phyloP scores from a whole-genome alignment of 306 rosid species.

The Cicer chorassanicum region DNA sequence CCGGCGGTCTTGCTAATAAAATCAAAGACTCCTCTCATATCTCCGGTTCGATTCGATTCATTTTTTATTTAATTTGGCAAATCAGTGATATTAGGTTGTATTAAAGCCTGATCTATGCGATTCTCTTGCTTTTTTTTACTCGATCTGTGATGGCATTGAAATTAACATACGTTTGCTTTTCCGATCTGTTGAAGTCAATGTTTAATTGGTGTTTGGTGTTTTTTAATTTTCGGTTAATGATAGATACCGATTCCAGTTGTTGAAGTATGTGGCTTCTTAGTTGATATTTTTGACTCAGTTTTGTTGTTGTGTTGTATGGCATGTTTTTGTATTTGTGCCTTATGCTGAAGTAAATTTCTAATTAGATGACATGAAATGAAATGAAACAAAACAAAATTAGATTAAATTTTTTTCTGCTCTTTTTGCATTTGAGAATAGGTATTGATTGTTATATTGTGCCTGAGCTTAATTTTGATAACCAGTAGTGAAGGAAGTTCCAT shows the following conservation, averaged over 20 bases:
- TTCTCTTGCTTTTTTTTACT: constrained; percentile 12
- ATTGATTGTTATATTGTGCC: background rate
- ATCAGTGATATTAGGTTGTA: background rate
- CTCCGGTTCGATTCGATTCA: constrained; percentile 63
- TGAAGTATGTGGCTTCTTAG: background rate
- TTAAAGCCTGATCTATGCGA: constrained; percentile 49
- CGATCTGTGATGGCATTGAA: constrained; percentile 24
- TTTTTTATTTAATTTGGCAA: background rate
- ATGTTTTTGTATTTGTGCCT: background rate
- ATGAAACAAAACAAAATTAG: too few species aligned
- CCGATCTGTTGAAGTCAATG: constrained; percentile 34
- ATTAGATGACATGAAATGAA: background rate
- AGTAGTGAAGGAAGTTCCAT: background rate
- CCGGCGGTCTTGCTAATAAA: constrained; percentile 65
- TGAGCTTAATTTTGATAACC: constrained; percentile 29
- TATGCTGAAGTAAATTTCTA: background rate
- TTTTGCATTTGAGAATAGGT: constrained; percentile 7
- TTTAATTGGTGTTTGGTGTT: constrained; percentile 16
- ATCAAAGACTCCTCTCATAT: constrained; percentile 77
- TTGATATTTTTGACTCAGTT: background rate
- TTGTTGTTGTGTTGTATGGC: background rate
- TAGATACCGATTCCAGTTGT: too few species aligned
- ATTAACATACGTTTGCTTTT: background rate
- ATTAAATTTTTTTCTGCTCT: background rate
- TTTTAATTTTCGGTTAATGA: too few species aligned